Percentiles rank a stretch among this genome's conserved stretches.
Evolutionary conservation across 1,139 yeast species (phyloP).

Genomic region (Kluyveromyces sp.): DNA sequence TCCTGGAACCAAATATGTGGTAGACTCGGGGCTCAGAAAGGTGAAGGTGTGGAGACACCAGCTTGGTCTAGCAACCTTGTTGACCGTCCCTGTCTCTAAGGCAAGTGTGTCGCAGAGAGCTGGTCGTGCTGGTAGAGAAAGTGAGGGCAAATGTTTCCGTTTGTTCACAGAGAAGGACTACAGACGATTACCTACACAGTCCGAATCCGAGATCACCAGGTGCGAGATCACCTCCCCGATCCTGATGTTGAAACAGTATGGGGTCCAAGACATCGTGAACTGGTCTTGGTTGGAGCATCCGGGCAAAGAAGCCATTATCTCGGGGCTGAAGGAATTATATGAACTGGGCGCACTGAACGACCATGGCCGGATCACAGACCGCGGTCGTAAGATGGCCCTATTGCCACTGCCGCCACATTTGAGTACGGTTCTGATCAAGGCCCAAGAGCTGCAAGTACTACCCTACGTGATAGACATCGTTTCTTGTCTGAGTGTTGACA

Average conservation of each 20-base stretch:
- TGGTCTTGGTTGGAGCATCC: constrained; percentile 96
- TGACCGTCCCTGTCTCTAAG: constrained; percentile 87
- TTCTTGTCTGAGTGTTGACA: constrained; percentile 89
- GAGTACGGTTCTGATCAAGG: constrained; percentile 77
- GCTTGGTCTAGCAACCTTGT: constrained; percentile 79
- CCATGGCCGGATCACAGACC: constrained; percentile 61
- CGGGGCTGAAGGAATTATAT: constrained; percentile 74
- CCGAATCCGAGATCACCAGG: constrained; percentile 88
- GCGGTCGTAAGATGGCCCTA: constrained; percentile 80
- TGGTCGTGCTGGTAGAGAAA: constrained; percentile 99
- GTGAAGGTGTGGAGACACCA: constrained; percentile 93
- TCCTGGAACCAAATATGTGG: constrained; percentile 88
- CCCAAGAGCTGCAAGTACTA: constrained; percentile 52
- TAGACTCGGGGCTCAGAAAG: constrained; percentile 87
- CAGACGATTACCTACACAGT: constrained; percentile 56
- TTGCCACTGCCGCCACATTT: constrained; percentile 87
- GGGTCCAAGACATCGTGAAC: constrained; percentile 72
- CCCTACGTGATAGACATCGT: constrained; percentile 77
- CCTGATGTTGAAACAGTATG: constrained; percentile 72
- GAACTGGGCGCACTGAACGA: constrained; percentile 75
- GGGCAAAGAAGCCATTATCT: constrained; percentile 63
- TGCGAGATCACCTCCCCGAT: constrained; percentile 82
- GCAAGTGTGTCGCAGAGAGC: constrained; percentile 94
- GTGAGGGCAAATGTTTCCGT: constrained; percentile 82
- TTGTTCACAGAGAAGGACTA: constrained; percentile 72